Evolutionary conservation across 768 basidiomycete species (phyloP), one percentile per base, ranked within the genome.

Genomic region (Leccinellum rugosiceps): DNA sequence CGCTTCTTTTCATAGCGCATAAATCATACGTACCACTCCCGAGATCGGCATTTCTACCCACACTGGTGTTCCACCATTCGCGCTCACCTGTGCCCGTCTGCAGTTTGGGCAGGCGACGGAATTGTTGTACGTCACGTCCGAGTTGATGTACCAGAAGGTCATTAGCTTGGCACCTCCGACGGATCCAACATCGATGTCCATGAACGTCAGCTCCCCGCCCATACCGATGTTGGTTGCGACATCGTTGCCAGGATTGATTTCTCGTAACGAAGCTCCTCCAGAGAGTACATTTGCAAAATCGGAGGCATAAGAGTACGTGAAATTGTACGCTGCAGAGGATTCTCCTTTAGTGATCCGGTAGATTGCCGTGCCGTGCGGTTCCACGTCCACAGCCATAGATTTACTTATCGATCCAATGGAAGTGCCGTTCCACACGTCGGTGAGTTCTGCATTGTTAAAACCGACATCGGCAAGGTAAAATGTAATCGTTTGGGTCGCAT

Each of bases 11-110:
- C 21, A n/a, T 11, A 8, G 35, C 23, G 6, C 6, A 9, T 11
- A 5, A n/a, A 19, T 3, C 1, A 41, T 31, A 44, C 50, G 34
- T 31, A 55, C 56, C 50, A 57, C 46, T 45, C 58, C 58, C 3
- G 58, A 46, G 26, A 62, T 28, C 2, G 58, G 58, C 58, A 59
- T 61, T 32, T 61, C 54, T 17, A 53, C 48, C 13, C 21, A 17
- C 6, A 61, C 51, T 0, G 60, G 47, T n/a, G 47, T 13, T 14
- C 30, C 46, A 7, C 43, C 52, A 8, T 62, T 56, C 17, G 53
- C 47, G 26, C 58, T 53, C 30, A 62, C 52, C 35, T 57, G 21
- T 26, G 38, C 58, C 11, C 52, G 48, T 30, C 58, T 38, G 8
- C 58, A 62, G 17, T 60, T 60, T 15, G 55, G 45, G n/a, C 58